Base-by-base conservation (phyloP, 768 basidiomycete species). In the Rhizopogon roseolus region DNA sequence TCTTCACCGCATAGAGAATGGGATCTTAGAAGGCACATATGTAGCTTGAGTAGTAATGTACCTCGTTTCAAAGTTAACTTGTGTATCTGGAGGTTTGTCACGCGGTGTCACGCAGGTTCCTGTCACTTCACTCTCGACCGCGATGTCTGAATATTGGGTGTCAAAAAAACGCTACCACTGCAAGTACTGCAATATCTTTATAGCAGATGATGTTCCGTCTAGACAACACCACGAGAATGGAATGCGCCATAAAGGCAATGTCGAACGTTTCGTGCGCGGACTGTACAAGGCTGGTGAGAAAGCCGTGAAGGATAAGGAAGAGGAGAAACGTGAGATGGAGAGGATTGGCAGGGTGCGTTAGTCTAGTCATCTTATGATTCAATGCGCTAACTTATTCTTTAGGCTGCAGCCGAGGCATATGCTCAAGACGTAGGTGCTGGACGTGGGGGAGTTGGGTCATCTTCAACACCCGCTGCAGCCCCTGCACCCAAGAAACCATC, bases 141-240 rank as follows among this genome's bases (percentile, higher is more conserved):
- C 61, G 66, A 94, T 93, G 92, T 86, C 84, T 60, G 92, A 94
- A 68, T 94, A 88, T 68, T 95, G 93, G 92, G 87, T 94, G 57
- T 91, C 91, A 25, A 85, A 90, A 68, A 93, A 94, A 71, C 88
- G 85, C 62, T 96, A 95, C 71, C 89, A 82, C 66, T 97, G 94
- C 85, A 93, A 94, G 67, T 98, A 98, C 76, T 98, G 97, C 75
- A 90, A 93, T 49, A 93, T 93, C 58, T 98, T 87, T 75, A 98
- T 99, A 57, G 82, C 93, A 50, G 97, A 99, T 73, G 96, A 99
- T 77, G 92, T 77, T 9, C 89, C 97, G 56, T 98, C 96, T 1
- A 80, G 90, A 49, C 77, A 82, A 59, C 92, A 92, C 51, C 97
- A 99, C 65, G 97, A 98, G 71, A 90, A 82, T 58, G 97, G 97